phyloP scores from a whole-genome alignment of 2,329 filamentous ascomycete genomes.

The Bipolaris bicolor region DNA sequence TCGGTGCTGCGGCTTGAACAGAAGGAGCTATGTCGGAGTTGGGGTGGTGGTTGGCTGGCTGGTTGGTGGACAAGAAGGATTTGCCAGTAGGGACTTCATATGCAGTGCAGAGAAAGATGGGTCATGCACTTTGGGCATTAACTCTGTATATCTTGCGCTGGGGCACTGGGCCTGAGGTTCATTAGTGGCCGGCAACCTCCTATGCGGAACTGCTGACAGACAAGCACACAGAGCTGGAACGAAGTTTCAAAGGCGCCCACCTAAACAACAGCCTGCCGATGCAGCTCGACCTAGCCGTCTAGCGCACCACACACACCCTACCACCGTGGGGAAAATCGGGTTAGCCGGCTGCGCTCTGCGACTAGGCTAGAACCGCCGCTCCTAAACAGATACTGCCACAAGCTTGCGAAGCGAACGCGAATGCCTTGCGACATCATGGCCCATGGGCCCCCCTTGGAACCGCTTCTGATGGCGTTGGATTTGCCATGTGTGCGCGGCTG shows the following conservation, averaged over 20 bases:
- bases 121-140: constrained; percentile 42
- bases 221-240: constrained; percentile 40
- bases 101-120: constrained; percentile 23
- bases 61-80: constrained; percentile 28
- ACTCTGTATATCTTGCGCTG: constrained; percentile 39
- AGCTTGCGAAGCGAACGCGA: constrained; percentile 28
- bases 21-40: constrained; percentile 29
- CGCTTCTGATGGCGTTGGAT: constrained; percentile 3
- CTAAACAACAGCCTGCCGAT: constrained; percentile 39
- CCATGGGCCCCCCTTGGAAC: neutral
- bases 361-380: constrained; percentile 39
- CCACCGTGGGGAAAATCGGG: constrained; percentile 45
- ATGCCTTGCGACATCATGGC: constrained; percentile 19
- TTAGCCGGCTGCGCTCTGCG: constrained; percentile 34
- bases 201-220: constrained; percentile 41
- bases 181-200: constrained; percentile 35
- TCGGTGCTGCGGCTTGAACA: constrained; percentile 27
- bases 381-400: constrained; percentile 33
- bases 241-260: constrained; percentile 42
- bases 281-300: constrained; percentile 41
- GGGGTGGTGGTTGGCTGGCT: constrained; percentile 13
- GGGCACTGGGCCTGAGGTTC: constrained; percentile 30
- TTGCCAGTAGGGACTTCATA: constrained; percentile 31
- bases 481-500: constrained; percentile 3
- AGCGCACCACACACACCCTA: constrained; percentile 40